A percentile compares a stretch with the other conserved stretches of the same genome.
phyloP scores from a whole-genome alignment of 2,329 filamentous ascomycete genomes.

The Epichloe scottii region DNA sequence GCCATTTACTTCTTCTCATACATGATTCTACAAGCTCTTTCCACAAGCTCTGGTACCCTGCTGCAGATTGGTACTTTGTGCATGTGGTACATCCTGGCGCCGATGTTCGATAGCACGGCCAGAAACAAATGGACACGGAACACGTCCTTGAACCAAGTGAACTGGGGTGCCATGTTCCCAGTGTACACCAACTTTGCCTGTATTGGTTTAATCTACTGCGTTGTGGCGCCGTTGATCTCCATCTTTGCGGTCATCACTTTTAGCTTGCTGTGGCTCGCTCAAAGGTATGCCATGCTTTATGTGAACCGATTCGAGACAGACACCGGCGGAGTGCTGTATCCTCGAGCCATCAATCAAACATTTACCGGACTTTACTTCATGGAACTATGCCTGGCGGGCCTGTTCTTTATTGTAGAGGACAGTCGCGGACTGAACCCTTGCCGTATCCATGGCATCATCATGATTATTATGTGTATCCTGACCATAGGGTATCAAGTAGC shows the following conservation, averaged over 20 bases:
- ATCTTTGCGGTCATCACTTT: conserved; percentile 93
- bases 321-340: conserved; percentile 86
- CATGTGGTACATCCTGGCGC: conserved; percentile 70
- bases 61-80: conserved; percentile 71
- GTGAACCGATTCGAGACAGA: conserved; percentile 82
- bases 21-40: conserved; percentile 88
- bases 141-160: conserved; percentile 61
- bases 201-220: conserved; percentile 78
- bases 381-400: conserved; percentile 77
- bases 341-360: conserved; percentile 84
- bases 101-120: conserved; percentile 70
- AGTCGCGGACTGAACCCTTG: conserved; percentile 43
- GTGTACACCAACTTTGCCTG: conserved; percentile 95
- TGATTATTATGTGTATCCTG: conserved; percentile 62
- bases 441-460: conserved; percentile 66
- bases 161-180: conserved; percentile 90
- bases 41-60: conserved; percentile 78
- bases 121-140: conserved; percentile 77
- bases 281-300: conserved; percentile 94
- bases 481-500: conserved; percentile 70
- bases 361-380: conserved; percentile 93
- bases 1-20: conserved; percentile 98
- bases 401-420: conserved; percentile 70
- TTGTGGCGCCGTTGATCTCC: conserved; percentile 81
- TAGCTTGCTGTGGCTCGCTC: conserved; percentile 79